Percentiles rank a stretch among this genome's conserved stretches.
Evolutionary conservation across 495 filamentous ascomycete species (phyloP).

Genomic region (Penicillium goetzii): DNA sequence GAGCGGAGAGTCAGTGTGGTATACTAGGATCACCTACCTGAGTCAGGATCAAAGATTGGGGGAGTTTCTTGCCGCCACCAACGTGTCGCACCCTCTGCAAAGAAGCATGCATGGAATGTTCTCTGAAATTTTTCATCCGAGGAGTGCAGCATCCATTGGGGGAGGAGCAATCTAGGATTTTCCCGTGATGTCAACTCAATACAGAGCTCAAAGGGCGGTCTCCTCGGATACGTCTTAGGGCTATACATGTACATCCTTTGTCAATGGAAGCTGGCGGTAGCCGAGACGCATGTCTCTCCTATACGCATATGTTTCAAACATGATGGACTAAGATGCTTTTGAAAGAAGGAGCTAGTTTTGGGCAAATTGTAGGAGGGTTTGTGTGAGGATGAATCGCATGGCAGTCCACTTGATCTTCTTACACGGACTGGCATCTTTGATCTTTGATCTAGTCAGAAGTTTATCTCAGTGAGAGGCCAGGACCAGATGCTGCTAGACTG

Average conservation of each 20-base stretch:
- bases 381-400: slow-evolving; percentile 9
- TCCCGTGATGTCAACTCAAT: slow-evolving; percentile 2
- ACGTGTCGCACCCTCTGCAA: slow-evolving; percentile 36
- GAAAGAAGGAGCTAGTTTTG: slow-evolving; percentile 4
- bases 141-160: slow-evolving; percentile 10
- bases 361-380: slow-evolving; percentile 1
- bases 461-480: slow-evolving; percentile 22
- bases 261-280: slow-evolving; percentile 3
- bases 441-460: slow-evolving; percentile 29
- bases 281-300: background rate
- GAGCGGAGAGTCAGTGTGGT: slow-evolving; percentile 19
- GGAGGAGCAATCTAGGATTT: background rate
- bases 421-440: background rate
- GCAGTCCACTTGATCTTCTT: background rate
- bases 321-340: background rate
- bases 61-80: slow-evolving; percentile 26
- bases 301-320: background rate
- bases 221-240: slow-evolving; percentile 4
- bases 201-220: slow-evolving; percentile 22
- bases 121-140: slow-evolving; percentile 26
- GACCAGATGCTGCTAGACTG: background rate
- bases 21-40: slow-evolving; percentile 15
- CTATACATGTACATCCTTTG: slow-evolving; percentile 10
- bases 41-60: slow-evolving; percentile 9
- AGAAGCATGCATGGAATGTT: slow-evolving; percentile 49